A percentile compares a stretch with the other conserved stretches of the same genome.
phyloP scores from a whole-genome alignment of 192 early-diverging fungal species.

The Coemansia sp. region DNA sequence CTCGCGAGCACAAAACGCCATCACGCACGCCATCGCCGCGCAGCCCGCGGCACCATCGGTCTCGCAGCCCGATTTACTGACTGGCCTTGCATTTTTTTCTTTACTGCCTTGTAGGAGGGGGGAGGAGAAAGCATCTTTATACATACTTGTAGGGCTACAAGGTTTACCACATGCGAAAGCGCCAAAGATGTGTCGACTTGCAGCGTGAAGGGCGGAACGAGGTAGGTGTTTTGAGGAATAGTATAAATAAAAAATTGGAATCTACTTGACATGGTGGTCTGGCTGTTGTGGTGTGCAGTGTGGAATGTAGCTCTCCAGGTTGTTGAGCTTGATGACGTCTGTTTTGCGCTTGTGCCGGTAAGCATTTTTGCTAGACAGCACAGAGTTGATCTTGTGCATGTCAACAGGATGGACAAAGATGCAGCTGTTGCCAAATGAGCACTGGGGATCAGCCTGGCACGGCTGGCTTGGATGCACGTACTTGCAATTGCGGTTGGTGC shows the following conservation, averaged over 20 bases:
- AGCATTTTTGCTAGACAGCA: slow-evolving; percentile 20
- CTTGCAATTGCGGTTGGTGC: slow-evolving; percentile 53
- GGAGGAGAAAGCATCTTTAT: too few species aligned
- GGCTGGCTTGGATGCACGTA: slow-evolving; percentile 37
- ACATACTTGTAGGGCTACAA: too few species aligned
- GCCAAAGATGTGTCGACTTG: too few species aligned
- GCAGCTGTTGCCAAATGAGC: slow-evolving; percentile 34
- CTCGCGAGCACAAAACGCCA: slow-evolving; percentile 11
- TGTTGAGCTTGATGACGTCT: slow-evolving; percentile 41
- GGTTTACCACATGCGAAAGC: too few species aligned
- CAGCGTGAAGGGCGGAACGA: too few species aligned
- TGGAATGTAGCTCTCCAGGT: slow-evolving; percentile 19
- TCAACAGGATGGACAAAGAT: slow-evolving; percentile 46
- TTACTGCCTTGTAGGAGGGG: background rate
- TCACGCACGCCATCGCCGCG: slow-evolving; percentile 49
- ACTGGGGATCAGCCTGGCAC: slow-evolving; percentile 31
- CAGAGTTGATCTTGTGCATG: slow-evolving; percentile 37
- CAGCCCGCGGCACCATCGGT: slow-evolving; percentile 26
- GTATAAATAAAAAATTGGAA: too few species aligned
- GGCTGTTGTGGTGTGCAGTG: background rate
- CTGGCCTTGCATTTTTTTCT: slow-evolving; percentile 1
- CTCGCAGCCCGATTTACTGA: slow-evolving; percentile 33
- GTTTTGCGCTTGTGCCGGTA: slow-evolving; percentile 36
- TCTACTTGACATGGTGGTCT: too few species aligned
- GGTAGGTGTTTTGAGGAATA: too few species aligned